Evolutionary conservation across 768 basidiomycete genomes (phyloP), one percentile per base, ranked within the genome.

Genomic region (Inosperma sp.): DNA sequence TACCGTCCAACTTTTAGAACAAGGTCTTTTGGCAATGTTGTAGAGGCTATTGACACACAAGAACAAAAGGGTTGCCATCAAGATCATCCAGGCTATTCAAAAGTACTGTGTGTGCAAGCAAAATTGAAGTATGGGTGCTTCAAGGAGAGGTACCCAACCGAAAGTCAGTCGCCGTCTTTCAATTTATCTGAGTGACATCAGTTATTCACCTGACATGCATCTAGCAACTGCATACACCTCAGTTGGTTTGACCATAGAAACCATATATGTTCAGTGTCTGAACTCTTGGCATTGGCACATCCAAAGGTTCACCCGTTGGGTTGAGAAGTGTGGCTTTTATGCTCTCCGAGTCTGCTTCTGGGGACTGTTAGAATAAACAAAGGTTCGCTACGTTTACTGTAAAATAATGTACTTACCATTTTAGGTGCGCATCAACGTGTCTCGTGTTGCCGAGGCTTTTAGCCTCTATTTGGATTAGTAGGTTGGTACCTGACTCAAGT

Each of bases 31-130:
- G 96, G 96, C 59, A 99, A 98, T 69, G 96, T 99, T 25, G 93
- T 99, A 40, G 91, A 97, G 67, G 93, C 93, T 6, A 67, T 87
- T 59, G 91, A 96, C 72, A 80, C 80, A 34, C 56, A 86, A 80
- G 22, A 80, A 86, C 53, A 76, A 74, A 58, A 75, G 82, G 61
- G 94, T 97, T 26, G 96, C 96, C 44, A 93, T 99, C 74, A 99
- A 99, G 78, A 94, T 99, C 53, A 99, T 99, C 60, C 84, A 96
- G 43, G 93, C 93, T 44, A 95, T 99, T 44, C 95, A 91, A 44
- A 99, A 98, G 72, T 99, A 98, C 64, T 88, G 96, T 39, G 96
- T n/a, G 98, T 69, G 96, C 96, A 10, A 93, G 91, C 68, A 95
- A 92, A 74, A 98, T 98, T 53, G 96, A 99, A 71, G 86, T 98